These are phyloP conservation scores for Gossypium bickii DNA, from an alignment of 345 rosid genomes.

Conservation along the genomic window DNA sequence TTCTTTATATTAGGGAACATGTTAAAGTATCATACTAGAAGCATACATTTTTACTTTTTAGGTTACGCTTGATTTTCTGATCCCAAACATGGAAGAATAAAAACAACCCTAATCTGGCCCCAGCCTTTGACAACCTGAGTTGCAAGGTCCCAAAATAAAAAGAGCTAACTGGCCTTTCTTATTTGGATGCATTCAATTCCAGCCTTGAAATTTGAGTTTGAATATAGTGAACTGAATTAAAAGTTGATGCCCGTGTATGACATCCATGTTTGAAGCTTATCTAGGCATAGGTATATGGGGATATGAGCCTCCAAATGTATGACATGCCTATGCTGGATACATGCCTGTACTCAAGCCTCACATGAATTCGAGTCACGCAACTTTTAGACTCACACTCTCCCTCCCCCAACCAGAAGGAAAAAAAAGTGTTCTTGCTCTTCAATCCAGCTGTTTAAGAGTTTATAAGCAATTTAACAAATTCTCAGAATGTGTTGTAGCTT, in stretches of 20 bases:
- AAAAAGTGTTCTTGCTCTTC: background rate
- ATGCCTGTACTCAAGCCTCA: too few species aligned
- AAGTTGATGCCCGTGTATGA: too few species aligned
- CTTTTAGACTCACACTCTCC: background rate
- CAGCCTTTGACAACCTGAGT: background rate
- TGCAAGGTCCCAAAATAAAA: background rate
- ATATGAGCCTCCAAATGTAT: too few species aligned
- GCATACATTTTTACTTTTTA: background rate
- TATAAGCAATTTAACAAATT: background rate
- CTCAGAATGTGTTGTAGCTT: conserved; percentile 30
- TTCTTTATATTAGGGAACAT: background rate
- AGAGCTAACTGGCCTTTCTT: background rate
- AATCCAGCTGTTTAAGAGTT: background rate
- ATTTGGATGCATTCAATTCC: background rate
- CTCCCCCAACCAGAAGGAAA: too few species aligned
- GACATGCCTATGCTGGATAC: too few species aligned
- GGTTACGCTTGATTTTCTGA: background rate
- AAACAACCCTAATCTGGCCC: background rate
- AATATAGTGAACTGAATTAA: background rate
- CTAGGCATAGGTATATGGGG: too few species aligned
- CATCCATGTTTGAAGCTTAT: too few species aligned
- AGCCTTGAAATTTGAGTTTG: background rate
- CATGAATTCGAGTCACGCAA: too few species aligned
- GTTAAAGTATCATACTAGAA: background rate
- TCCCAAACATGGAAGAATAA: background rate